These are phyloP conservation scores for Penicillium sp. DNA, from an alignment of 2,329 filamentous ascomycete genomes.

Conservation along the genomic window DNA sequence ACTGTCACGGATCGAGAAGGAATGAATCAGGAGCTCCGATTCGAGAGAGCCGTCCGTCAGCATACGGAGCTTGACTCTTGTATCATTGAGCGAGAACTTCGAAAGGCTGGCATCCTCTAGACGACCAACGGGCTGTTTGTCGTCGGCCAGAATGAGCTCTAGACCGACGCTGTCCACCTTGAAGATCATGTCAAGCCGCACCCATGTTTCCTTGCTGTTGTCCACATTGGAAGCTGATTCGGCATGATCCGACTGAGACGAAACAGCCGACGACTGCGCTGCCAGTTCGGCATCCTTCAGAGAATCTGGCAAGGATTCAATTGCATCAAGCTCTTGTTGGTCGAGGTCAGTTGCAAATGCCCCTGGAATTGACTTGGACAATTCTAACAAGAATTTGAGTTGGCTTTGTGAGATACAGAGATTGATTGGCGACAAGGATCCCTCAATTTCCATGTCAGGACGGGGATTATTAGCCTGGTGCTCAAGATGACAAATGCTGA, in stretches of 20 bases:
- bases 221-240: constrained; percentile 58
- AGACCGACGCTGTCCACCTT: constrained; percentile 80
- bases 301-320: constrained; percentile 62
- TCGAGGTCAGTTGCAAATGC: constrained; percentile 74
- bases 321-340: constrained; percentile 65
- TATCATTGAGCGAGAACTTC: constrained; percentile 89
- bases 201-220: constrained; percentile 64
- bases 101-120: constrained; percentile 76
- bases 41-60: constrained; percentile 86
- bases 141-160: constrained; percentile 73
- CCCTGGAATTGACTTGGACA: constrained; percentile 79
- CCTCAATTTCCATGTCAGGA: constrained; percentile 86
- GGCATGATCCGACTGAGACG: constrained; percentile 43
- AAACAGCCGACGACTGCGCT: constrained; percentile 46
- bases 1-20: constrained; percentile 91
- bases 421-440: constrained; percentile 89
- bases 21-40: constrained; percentile 85
- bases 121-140: constrained; percentile 71
- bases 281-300: constrained; percentile 46
- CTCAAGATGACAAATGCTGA: constrained; percentile 86
- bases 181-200: constrained; percentile 87
- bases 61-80: constrained; percentile 85
- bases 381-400: constrained; percentile 78
- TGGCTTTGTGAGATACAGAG: constrained; percentile 85
- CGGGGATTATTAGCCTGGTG: constrained; percentile 70